Percentiles rank a stretch among this genome's conserved stretches.
Evolutionary conservation across 2,329 filamentous ascomycete genomes (phyloP).

Genomic region (Alternaria infectoria): DNA sequence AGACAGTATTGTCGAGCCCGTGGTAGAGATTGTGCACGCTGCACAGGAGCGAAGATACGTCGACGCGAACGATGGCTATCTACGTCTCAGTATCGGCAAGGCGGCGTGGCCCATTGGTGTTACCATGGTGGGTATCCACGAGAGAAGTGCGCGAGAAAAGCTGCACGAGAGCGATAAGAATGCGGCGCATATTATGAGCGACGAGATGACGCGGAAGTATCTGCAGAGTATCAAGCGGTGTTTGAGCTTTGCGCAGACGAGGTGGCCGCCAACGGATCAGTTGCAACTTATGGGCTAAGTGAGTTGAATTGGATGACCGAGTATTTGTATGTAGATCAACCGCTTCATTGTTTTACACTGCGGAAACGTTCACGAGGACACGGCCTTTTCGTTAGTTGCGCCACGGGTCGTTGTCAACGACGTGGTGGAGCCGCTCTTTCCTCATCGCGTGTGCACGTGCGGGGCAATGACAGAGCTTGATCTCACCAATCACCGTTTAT

Average conservation of each 20-base stretch:
- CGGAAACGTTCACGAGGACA: too few relatives aligned
- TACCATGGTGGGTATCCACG: constrained; percentile 99
- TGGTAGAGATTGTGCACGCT: constrained; percentile 89
- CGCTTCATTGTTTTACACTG: too few relatives aligned
- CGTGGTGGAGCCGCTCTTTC: neutral
- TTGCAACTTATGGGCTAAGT: constrained; percentile 88
- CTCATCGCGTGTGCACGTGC: constrained; percentile 34
- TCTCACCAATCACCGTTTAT: constrained; percentile 10
- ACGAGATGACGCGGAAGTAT: constrained; percentile 94
- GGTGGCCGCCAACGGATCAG: constrained; percentile 93
- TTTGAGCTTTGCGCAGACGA: constrained; percentile 92
- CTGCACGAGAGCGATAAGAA: constrained; percentile 77
- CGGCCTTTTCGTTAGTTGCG: too few relatives aligned
- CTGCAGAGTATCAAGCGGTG: constrained; percentile 97
- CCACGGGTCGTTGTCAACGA: too few relatives aligned
- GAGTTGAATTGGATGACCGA: neutral
- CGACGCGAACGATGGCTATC: constrained; percentile 93
- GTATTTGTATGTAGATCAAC: neutral
- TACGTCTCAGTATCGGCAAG: constrained; percentile 91
- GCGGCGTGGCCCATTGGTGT: constrained; percentile 99
- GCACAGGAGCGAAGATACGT: constrained; percentile 92
- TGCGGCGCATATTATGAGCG: constrained; percentile 94
- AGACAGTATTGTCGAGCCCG: constrained; percentile 76
- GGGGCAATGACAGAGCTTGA: constrained; percentile 20
- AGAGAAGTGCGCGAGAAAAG: constrained; percentile 93